Percentiles rank a stretch among this genome's conserved stretches.
Evolutionary conservation across 768 basidiomycete species (phyloP).

Genomic region (Clitopilus hobsonii): DNA sequence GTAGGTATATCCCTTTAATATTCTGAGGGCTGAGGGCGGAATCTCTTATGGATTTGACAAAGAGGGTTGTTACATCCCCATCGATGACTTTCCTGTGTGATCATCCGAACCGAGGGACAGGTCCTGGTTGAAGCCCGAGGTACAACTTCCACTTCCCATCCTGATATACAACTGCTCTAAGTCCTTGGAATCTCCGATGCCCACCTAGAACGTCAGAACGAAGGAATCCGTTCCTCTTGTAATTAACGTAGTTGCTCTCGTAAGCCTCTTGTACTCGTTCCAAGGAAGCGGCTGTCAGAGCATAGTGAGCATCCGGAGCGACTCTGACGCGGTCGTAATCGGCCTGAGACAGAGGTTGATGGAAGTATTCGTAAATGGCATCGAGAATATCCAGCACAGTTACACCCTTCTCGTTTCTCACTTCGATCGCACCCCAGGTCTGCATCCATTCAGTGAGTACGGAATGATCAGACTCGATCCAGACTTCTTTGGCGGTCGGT

Average conservation of each 20-base stretch:
- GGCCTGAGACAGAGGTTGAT: conserved; percentile 29
- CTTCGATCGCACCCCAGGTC: conserved; percentile 46
- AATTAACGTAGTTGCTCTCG: conserved; percentile 34
- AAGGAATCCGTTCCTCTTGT: conserved; percentile 30
- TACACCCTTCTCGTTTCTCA: conserved; percentile 27
- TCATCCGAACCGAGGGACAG: conserved; percentile 16
- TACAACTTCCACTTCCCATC: conserved; percentile 41
- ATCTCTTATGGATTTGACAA: no score
- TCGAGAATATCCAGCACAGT: conserved; percentile 43
- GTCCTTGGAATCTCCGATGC: conserved; percentile 40
- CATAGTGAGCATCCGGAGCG: conserved; percentile 16
- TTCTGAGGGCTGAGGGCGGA: no score
- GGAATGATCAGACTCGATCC: conserved; percentile 33
- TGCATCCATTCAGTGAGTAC: conserved; percentile 36
- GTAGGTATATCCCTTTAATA: no score
- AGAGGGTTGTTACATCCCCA: no score
- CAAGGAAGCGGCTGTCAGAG: conserved; percentile 21
- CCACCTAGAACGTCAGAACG: conserved; percentile 49
- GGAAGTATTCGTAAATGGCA: conserved; percentile 46
- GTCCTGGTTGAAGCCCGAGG: conserved; percentile 38
- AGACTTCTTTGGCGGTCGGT: conserved; percentile 24
- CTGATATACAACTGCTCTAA: conserved; percentile 29
- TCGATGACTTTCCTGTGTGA: no score
- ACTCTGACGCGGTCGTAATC: conserved; percentile 24
- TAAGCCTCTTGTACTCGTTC: conserved; percentile 32